phyloP scores from a whole-genome alignment of 257 asterid species.

The Nicotiana paniculata region DNA sequence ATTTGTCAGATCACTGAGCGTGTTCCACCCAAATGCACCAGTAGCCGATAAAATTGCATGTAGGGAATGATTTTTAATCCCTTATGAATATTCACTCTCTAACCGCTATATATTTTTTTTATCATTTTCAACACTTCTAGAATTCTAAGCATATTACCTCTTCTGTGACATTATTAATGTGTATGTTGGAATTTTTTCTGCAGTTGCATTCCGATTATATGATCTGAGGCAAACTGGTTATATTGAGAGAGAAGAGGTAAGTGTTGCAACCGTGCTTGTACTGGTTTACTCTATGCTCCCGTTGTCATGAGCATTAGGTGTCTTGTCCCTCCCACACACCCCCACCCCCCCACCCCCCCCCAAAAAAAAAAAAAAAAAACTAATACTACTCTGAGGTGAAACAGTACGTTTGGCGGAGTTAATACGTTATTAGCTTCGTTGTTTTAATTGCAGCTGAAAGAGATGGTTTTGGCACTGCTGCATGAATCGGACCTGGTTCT shows the following conservation, averaged over 20 bases:
- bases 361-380: not conserved
- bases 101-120: not conserved
- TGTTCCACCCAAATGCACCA: constrained; percentile 78
- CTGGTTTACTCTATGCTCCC: not conserved
- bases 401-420: not conserved
- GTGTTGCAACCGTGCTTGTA: not conserved
- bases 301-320: not conserved
- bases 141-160: not conserved
- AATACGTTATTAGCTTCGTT: not conserved
- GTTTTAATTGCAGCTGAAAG: constrained; percentile 47
- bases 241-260: constrained; percentile 78
- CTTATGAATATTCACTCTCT: not conserved
- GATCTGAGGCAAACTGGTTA: constrained; percentile 76
- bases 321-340: not conserved
- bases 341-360: no score
- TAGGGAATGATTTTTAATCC: constrained; percentile 19
- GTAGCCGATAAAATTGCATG: constrained; percentile 55
- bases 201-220: constrained; percentile 83
- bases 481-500: constrained; percentile 80
- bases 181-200: not conserved
- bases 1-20: constrained; percentile 68
- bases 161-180: not conserved
- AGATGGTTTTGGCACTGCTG: constrained; percentile 86
- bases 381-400: not conserved
- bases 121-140: not conserved